Evolutionary conservation across 257 asterid species (phyloP).

Genomic region (Eustoma russellianum): DNA sequence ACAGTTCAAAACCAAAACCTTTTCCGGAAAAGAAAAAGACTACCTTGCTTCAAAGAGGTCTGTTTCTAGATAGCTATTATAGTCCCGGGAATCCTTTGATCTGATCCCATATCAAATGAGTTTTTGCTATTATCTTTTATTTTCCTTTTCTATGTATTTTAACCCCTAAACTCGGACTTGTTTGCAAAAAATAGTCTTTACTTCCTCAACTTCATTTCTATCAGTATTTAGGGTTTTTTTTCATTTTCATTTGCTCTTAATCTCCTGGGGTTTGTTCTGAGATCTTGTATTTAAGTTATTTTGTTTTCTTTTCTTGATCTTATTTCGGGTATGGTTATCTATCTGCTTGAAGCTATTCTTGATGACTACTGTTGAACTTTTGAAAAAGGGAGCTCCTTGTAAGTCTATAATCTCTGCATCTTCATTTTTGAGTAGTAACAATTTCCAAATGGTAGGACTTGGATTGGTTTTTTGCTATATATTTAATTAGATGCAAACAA

Average conservation of each 20-base stretch:
- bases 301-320: neutral
- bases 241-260: neutral
- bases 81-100: neutral
- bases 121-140: neutral
- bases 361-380: slow-evolving; percentile 1
- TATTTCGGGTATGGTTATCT: neutral
- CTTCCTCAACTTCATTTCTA: neutral
- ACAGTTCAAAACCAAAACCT: slow-evolving; percentile 3
- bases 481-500: slow-evolving; percentile 16
- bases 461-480: slow-evolving; percentile 9
- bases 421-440: slow-evolving; percentile 8
- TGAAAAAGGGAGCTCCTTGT: slow-evolving; percentile 19
- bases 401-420: slow-evolving; percentile 35
- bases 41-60: slow-evolving; percentile 7
- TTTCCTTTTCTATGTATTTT: too few relatives aligned
- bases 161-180: neutral
- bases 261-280: neutral
- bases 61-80: slow-evolving; percentile 5
- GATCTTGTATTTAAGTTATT: neutral
- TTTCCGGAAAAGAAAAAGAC: neutral
- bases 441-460: neutral
- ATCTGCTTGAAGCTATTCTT: slow-evolving; percentile 5
- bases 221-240: neutral
- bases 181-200: neutral
- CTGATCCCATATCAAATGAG: neutral